Conservation (phyloP, 345 rosid species). For the Salix koriyanagi region DNA sequence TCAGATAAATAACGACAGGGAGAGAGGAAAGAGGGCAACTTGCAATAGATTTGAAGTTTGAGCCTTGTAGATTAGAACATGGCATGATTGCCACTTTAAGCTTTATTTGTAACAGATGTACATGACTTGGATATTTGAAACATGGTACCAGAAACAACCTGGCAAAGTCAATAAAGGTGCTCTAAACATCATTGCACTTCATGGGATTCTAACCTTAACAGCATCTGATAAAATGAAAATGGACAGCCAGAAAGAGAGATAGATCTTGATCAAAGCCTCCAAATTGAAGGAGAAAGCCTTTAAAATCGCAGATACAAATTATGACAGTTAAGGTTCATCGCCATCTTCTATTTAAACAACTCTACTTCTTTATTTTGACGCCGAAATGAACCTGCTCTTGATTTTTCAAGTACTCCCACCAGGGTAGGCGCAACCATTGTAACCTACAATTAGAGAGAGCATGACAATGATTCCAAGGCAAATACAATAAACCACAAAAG, state of each 20-base stretch:
- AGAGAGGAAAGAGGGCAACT: background rate
- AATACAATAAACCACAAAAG: background rate
- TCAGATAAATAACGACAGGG: background rate
- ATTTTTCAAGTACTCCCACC: conserved; percentile 48
- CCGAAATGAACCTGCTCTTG: background rate
- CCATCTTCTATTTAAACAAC: background rate
- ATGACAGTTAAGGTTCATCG: conserved; percentile 10
- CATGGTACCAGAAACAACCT: background rate
- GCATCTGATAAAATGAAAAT: background rate
- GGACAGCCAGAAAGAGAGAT: no score
- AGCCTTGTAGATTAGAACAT: background rate
- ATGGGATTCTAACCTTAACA: background rate
- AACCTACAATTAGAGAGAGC: conserved; percentile 38
- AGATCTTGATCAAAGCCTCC: background rate
- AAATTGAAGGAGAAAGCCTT: conserved; percentile 16
- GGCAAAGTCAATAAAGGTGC: background rate
- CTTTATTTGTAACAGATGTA: background rate
- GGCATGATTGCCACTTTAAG: background rate
- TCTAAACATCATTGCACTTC: background rate
- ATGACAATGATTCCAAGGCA: background rate
- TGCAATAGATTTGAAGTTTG: background rate
- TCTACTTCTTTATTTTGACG: background rate
- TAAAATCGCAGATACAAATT: conserved; percentile 10
- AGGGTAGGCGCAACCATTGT: conserved; percentile 52
- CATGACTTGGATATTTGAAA: background rate